Conservation (phyloP, 139 green algal species). For the Chlorokybus atmophyticus region DNA sequence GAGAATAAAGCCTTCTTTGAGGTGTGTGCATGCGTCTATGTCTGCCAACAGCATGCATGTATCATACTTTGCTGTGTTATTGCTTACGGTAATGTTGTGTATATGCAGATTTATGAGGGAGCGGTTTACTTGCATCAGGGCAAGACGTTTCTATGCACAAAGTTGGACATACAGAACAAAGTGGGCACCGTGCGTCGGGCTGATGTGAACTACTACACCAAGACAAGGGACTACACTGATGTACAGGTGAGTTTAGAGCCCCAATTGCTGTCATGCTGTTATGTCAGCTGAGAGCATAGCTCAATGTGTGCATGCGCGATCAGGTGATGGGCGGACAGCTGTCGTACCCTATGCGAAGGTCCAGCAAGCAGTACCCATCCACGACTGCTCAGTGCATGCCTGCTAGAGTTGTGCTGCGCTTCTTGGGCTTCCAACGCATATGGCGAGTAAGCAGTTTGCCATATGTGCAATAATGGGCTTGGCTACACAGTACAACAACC, state of each 20-base stretch:
- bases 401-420: constrained; percentile 50
- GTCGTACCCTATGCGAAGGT: no score
- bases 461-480: no score
- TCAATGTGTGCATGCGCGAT: no score
- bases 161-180: constrained; percentile 52
- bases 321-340: no score
- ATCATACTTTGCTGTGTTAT: no score
- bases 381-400: constrained; percentile 30
- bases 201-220: constrained; percentile 85
- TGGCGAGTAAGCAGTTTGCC: no score
- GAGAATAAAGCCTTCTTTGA: constrained; percentile 66
- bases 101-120: constrained; percentile 76
- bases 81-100: no score
- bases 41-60: no score
- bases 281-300: constrained; percentile 23
- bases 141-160: constrained; percentile 68
- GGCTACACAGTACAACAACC: no score
- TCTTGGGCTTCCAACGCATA: constrained; percentile 63
- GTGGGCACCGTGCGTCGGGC: constrained; percentile 55
- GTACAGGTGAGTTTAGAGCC: constrained; percentile 64
- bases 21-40: constrained; percentile 8
- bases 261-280: constrained; percentile 37
- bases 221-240: constrained; percentile 37
- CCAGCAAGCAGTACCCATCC: constrained; percentile 6
- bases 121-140: constrained; percentile 84